Base-by-base conservation (phyloP, 345 rosid genomes). In the Gossypium thurberi region DNA sequence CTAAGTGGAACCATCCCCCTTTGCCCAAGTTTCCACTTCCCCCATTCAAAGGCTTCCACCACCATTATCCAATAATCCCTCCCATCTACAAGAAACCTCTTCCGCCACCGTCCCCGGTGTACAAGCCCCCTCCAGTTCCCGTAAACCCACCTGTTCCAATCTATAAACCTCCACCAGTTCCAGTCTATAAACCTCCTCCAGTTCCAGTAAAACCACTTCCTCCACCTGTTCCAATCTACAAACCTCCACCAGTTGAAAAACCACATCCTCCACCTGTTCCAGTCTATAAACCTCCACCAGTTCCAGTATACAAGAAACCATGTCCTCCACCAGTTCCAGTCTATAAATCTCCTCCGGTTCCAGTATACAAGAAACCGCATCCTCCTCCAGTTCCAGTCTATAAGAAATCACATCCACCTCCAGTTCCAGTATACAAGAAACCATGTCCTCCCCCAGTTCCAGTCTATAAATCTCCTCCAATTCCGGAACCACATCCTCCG, bases 11-110 rank as follows among this genome's bases (percentile, higher is more conserved):
- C 4, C 47, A 75, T 66, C 89, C 71, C 15, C 56, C 56, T 8
- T 26, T 68, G 50, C 28, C 82, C 17, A 76, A 73, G 42, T 51
- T 40, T 18, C 51, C 47, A 9, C 61, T 84, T 65, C 89, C 89
- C 0, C 83, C 78, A 6, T 18, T 33, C 65, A 81, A 77, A 65
- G 18, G 15, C 64, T 78, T 79, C 63, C 72, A 71, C 21, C 76
- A 71, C 26, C 78, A 72, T 0, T 68, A 69, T 43, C 81, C 76
- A 3, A 42, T 61, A 18, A 77, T 65, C 73, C 82, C 79, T 53
- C 78, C 81, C 11, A 10, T 67, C 66, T 63, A 61, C 47, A 57
- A 26, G 15, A 75, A 71, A 10, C 79, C 75, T 4, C 75, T 71
- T 1, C 83, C 80, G 0, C 78, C 73, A 12, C 59, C 60, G 28